Conservation (phyloP, 768 basidiomycete genomes). For the Lactifluus echinatus region DNA sequence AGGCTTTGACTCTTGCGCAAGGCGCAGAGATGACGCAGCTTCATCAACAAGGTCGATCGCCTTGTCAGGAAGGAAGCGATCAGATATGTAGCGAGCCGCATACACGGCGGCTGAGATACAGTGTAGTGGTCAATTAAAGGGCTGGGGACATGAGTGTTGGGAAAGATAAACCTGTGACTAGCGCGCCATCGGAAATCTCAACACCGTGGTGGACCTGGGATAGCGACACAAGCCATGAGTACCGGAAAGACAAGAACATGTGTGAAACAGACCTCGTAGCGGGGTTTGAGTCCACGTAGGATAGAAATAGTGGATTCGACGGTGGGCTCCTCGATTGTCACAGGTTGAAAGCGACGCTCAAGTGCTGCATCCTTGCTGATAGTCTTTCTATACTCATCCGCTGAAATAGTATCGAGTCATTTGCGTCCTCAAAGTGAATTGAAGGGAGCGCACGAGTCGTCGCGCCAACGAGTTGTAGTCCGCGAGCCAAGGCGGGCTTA, state of each 20-base stretch:
- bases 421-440: not conserved
- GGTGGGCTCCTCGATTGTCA: slow-evolving; percentile 81
- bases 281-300: slow-evolving; percentile 72
- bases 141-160: not conserved
- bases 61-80: slow-evolving; percentile 85
- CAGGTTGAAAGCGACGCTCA: slow-evolving; percentile 85
- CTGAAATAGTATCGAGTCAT: slow-evolving; percentile 26
- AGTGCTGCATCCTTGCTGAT: slow-evolving; percentile 90
- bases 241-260: not conserved
- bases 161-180: slow-evolving; percentile 61
- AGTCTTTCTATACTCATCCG: slow-evolving; percentile 85
- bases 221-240: not conserved
- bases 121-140: not conserved
- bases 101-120: slow-evolving; percentile 63
- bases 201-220: slow-evolving; percentile 72
- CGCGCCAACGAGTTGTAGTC: slow-evolving; percentile 82
- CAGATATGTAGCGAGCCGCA: slow-evolving; percentile 75
- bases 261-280: slow-evolving; percentile 52
- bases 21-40: slow-evolving; percentile 76
- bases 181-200: slow-evolving; percentile 78
- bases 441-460: slow-evolving; percentile 64
- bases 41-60: slow-evolving; percentile 92
- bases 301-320: slow-evolving; percentile 82
- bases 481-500: slow-evolving; percentile 82
- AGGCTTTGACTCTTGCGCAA: slow-evolving; percentile 85